Evolutionary conservation across 148 eudicot genomes (phyloP).

Genomic region (Dianthus caryophyllus): DNA sequence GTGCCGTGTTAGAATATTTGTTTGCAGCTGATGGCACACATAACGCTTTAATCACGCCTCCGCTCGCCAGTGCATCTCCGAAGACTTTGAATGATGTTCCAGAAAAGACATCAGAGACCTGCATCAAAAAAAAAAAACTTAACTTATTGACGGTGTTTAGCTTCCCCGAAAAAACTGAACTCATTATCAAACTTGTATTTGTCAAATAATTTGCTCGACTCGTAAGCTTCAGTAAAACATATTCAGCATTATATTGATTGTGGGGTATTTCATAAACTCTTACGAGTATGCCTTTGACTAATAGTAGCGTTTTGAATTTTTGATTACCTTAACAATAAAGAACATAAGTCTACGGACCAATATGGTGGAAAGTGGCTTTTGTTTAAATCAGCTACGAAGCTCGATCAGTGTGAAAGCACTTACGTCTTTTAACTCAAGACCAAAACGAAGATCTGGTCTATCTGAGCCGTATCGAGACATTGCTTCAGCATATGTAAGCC

Average conservation of each 20-base stretch:
- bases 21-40: constrained; percentile 80
- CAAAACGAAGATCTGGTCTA: constrained; percentile 93
- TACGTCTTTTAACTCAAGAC: constrained; percentile 88
- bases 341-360: neutral
- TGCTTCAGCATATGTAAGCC: constrained; percentile 93
- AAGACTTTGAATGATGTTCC: constrained; percentile 82
- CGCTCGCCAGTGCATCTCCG: constrained; percentile 59
- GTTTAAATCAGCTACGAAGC: neutral
- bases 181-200: neutral
- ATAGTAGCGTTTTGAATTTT: too few species aligned
- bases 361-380: neutral
- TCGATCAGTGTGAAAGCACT: constrained; percentile 13
- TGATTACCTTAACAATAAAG: neutral
- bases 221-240: too few species aligned
- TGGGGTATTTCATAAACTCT: neutral
- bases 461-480: constrained; percentile 95
- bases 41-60: constrained; percentile 67
- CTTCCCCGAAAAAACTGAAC: neutral
- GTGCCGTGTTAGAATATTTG: constrained; percentile 72
- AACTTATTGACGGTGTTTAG: neutral
- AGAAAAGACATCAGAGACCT: constrained; percentile 72
- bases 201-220: neutral
- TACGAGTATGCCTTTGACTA: neutral
- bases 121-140: constrained; percentile 21
- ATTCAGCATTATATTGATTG: too few species aligned